These are phyloP conservation scores for Pyrus betulifolia DNA, from an alignment of 306 rosid genomes.

Conservation along the genomic window DNA sequence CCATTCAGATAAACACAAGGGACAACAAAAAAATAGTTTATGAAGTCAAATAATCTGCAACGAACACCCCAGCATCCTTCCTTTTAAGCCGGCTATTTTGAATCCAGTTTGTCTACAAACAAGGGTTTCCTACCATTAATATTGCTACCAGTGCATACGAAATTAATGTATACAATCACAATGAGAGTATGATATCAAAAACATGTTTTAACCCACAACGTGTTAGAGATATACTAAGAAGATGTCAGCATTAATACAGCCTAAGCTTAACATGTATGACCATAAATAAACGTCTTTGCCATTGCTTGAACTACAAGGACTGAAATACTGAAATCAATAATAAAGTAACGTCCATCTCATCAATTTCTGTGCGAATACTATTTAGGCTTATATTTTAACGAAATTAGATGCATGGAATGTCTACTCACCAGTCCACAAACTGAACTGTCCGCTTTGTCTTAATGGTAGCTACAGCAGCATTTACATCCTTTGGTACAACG, in stretches of 20 bases:
- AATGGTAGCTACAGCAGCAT: constrained; percentile 52
- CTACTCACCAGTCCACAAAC: constrained; percentile 67
- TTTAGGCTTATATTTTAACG: not conserved
- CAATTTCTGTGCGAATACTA: not conserved
- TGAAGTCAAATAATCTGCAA: not conserved
- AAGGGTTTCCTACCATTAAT: not conserved
- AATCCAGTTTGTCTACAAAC: not conserved
- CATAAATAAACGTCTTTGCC: not conserved
- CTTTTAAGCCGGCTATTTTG: not conserved
- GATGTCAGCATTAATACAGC: not conserved
- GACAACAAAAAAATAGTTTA: not conserved
- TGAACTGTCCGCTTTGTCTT: constrained; percentile 64
- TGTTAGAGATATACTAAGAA: not conserved
- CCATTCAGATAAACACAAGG: not conserved
- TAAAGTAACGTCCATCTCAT: not conserved
- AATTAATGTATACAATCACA: not conserved
- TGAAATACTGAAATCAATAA: not conserved
- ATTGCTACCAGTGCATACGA: not conserved
- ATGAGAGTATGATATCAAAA: not conserved
- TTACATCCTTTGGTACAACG: constrained; percentile 66
- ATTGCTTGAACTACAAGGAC: not conserved
- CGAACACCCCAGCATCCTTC: not conserved
- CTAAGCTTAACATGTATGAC: not conserved
- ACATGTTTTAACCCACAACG: not conserved
- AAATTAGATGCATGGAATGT: not conserved